A percentile compares a stretch with the other conserved stretches of the same genome.
Conservation (phyloP, 768 basidiomycete species). For the Suillus lakei region DNA sequence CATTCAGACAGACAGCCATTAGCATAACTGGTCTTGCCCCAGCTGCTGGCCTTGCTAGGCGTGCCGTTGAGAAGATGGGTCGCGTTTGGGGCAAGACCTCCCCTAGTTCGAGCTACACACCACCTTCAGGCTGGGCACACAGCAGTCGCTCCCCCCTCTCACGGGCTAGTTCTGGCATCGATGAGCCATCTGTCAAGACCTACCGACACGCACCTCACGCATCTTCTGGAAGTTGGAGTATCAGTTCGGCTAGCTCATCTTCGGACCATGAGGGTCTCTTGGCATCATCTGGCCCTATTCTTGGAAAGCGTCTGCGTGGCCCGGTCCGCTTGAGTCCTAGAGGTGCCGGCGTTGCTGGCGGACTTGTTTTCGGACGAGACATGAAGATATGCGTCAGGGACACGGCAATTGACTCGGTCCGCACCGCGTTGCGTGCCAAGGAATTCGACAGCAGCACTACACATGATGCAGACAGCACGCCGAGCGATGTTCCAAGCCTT, state of each 20-base stretch:
- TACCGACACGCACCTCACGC: constrained; percentile 60
- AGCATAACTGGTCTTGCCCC: constrained; percentile 76
- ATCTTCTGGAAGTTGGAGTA: constrained; percentile 61
- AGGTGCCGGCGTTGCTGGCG: constrained; percentile 42
- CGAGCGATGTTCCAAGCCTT: constrained; percentile 16
- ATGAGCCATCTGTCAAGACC: constrained; percentile 23
- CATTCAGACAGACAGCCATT: constrained; percentile 67
- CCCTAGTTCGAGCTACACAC: constrained; percentile 49
- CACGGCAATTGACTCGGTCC: constrained; percentile 50
- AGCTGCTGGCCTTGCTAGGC: constrained; percentile 74
- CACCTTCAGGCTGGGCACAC: constrained; percentile 48
- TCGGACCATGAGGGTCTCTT: constrained; percentile 50
- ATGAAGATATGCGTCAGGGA: constrained; percentile 59
- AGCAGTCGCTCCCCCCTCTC: constrained; percentile 36
- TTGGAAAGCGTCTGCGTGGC: constrained; percentile 63
- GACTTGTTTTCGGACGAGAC: constrained; percentile 71
- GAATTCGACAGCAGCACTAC: constrained; percentile 5
- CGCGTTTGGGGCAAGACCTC: constrained; percentile 57
- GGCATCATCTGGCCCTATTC: constrained; percentile 46
- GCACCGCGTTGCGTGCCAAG: constrained; percentile 13
- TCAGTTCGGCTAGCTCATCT: constrained; percentile 55
- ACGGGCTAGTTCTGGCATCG: constrained; percentile 47
- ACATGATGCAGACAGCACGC: not conserved
- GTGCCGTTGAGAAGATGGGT: constrained; percentile 80
- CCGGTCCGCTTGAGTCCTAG: constrained; percentile 45